phyloP scores from a whole-genome alignment of 2,329 filamentous ascomycete genomes.

The Dothiorella sarmentorum region DNA sequence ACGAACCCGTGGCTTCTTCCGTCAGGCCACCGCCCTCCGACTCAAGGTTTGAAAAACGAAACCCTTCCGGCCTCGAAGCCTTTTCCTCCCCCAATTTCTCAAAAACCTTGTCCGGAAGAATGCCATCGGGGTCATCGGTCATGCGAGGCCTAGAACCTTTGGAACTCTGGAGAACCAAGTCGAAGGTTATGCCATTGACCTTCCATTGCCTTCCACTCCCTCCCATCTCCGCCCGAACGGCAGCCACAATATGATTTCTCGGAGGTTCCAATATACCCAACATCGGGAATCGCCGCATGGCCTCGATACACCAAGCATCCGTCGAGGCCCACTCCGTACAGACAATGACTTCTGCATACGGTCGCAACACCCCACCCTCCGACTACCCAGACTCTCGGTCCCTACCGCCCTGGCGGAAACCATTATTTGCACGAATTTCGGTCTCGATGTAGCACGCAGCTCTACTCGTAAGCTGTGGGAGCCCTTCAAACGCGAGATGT shows the following conservation, averaged over 20 bases:
- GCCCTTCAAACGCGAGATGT: background rate
- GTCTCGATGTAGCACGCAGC: background rate
- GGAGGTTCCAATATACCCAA: too few species aligned
- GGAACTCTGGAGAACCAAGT: background rate
- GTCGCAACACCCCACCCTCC: background rate
- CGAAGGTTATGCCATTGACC: background rate
- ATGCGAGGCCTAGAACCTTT: conserved; percentile 1
- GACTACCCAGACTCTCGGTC: background rate
- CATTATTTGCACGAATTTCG: background rate
- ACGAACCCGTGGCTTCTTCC: background rate
- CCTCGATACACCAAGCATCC: background rate
- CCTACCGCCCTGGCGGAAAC: background rate
- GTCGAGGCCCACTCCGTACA: background rate
- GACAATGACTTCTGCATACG: background rate
- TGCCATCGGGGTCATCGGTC: background rate
- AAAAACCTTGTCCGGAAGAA: background rate
- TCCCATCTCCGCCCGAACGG: too few species aligned
- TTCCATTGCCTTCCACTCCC: background rate
- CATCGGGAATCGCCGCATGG: background rate
- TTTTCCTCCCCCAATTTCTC: conserved; percentile 1
- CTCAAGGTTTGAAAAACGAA: conserved; percentile 14
- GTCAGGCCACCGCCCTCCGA: background rate
- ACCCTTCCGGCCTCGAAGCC: conserved; percentile 7
- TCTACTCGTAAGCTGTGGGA: too few species aligned
- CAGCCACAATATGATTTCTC: too few species aligned